Evolutionary conservation across 805 yeast genomes (phyloP).

Genomic region (Myxozyma neglecta): DNA sequence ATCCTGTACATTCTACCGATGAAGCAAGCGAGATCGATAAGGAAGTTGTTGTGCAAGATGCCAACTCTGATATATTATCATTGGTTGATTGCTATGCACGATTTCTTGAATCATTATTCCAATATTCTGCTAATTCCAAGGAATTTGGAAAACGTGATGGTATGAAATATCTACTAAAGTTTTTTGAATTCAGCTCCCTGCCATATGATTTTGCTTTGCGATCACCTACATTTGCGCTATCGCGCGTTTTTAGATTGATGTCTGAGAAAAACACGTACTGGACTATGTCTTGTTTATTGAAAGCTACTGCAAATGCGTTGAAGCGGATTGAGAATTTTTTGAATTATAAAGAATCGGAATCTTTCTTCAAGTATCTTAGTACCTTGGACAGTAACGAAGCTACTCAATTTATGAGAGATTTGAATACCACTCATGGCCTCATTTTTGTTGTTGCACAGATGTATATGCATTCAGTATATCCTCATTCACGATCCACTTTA

Average conservation of each 20-base stretch:
- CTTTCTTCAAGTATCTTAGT: constrained; percentile 13
- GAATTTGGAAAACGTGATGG: constrained; percentile 38
- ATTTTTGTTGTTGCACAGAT: constrained; percentile 28
- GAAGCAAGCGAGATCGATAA: constrained; percentile 30
- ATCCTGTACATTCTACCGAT: constrained; percentile 23
- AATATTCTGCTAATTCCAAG: constrained; percentile 36
- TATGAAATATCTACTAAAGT: constrained; percentile 28
- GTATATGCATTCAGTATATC: constrained; percentile 21
- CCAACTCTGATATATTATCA: constrained; percentile 22
- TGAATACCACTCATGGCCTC: constrained; percentile 26
- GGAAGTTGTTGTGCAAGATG: constrained; percentile 19
- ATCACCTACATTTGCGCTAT: constrained; percentile 28
- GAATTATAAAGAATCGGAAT: constrained; percentile 11
- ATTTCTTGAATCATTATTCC: constrained; percentile 39
- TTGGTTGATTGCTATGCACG: constrained; percentile 28
- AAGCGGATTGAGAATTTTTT: constrained; percentile 10
- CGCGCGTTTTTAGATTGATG: constrained; percentile 19
- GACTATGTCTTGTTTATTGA: constrained; percentile 13
- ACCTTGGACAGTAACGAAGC: constrained; percentile 10
- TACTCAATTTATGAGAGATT: constrained; percentile 7
- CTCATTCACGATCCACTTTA: constrained; percentile 28
- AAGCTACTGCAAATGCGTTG: constrained; percentile 12
- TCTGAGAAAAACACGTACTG: constrained; percentile 12
- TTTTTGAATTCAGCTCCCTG: constrained; percentile 33
- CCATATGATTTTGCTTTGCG: constrained; percentile 40